These are phyloP conservation scores for Solanum raphanifolium DNA, from an alignment of 257 asterid species.

Conservation along the genomic window DNA sequence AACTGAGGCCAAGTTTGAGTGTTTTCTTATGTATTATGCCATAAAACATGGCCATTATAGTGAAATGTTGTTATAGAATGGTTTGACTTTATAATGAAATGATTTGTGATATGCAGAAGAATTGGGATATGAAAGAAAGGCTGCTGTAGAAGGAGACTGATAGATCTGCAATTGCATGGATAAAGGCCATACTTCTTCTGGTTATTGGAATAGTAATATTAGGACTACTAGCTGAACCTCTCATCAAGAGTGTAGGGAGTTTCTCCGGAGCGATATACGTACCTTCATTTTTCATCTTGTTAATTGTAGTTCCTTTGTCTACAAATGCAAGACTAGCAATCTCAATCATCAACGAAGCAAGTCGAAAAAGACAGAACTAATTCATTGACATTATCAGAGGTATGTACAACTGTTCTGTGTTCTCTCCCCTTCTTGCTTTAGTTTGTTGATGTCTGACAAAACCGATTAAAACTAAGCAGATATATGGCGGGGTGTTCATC, in stretches of 20 bases:
- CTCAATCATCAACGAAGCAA: constrained; percentile 36
- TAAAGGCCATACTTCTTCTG: constrained; percentile 31
- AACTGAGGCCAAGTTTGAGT: not conserved
- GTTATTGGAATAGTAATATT: constrained; percentile 34
- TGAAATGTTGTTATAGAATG: not conserved
- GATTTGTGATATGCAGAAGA: constrained; percentile 25
- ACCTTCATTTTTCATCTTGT: constrained; percentile 44
- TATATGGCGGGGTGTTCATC: constrained; percentile 46
- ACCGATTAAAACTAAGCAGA: constrained; percentile 18
- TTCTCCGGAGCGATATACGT: constrained; percentile 29
- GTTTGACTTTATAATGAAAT: not conserved
- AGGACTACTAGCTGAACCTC: constrained; percentile 55
- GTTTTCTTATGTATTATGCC: not conserved
- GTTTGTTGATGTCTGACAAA: not conserved
- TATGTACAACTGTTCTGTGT: not conserved
- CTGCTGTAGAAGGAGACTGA: constrained; percentile 25
- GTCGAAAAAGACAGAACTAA: constrained; percentile 32
- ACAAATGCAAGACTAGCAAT: constrained; percentile 40
- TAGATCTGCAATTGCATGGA: constrained; percentile 37
- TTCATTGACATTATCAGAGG: constrained; percentile 61
- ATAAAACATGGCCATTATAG: not conserved
- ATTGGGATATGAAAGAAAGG: constrained; percentile 50
- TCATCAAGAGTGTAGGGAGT: constrained; percentile 34
- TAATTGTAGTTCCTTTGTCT: constrained; percentile 44
- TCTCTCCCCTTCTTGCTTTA: not conserved